Base-by-base conservation (phyloP, 2,329 filamentous ascomycete species). In the Albophoma yamanashiensis region DNA sequence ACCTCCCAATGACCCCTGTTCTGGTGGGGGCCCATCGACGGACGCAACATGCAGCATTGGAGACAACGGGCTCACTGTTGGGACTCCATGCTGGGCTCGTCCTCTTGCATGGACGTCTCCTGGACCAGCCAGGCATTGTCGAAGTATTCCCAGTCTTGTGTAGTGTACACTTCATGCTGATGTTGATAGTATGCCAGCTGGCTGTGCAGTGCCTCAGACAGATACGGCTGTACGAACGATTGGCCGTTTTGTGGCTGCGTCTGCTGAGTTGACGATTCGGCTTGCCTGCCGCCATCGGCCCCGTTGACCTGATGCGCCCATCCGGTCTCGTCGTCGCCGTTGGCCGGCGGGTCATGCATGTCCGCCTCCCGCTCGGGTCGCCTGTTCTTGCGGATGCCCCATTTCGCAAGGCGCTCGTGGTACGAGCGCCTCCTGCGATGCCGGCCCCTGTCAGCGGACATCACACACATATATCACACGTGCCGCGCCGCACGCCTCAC, bases 381-480 rank as follows among this genome's bases (percentile, higher is more conserved):
- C 58, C 76, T 78, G 67, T 82, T 82, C 66, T 82, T 82, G 64
- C 69, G 67, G 50, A 79, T 64, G 4, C 70, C 65, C 79, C 79
- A 82, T 61, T 68, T 71, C 31, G 76, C 72, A 62, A 82, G 74
- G 43, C 76, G 73, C n/a, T 78, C 77, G 25, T 78, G 72, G 64
- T 81, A 82, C 3, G 79, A 78, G 58, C 79, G 76, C n/a, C 71
- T 73, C 20, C 71, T 72, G 36, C 42, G 31, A 5, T 42, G 34
- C 17, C 57, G 36, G 31, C 6, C 40, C 38, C 40, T 9, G 38
- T 40, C 55, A 56, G 55, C 11, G 17, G 22, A 50, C 9, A 31
- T 27, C 12, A 27, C 25, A 31, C 15, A 40, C 39, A 6, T 14
- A 3, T 17, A 27, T 27, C 8, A 17, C 15, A 27, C 25, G 3